Conservation (phyloP, 352 stramenopile genomes). For the Pelagophyceae sp. region DNA sequence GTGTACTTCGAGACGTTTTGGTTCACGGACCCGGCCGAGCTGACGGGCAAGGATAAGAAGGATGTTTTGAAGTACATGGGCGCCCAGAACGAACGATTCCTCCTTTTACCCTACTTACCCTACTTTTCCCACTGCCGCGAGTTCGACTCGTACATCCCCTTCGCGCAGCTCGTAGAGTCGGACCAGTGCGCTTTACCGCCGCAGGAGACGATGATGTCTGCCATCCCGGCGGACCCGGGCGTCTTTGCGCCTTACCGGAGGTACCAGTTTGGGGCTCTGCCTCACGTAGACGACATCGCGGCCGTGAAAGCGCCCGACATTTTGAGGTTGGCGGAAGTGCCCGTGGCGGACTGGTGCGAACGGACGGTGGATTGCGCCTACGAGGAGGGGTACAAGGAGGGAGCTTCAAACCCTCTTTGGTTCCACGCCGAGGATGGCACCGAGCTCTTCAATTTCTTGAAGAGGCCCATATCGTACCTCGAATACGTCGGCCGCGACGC, state of each 20-base stretch:
- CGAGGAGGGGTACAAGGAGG: slow-evolving; percentile 75
- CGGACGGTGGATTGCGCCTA: slow-evolving; percentile 73
- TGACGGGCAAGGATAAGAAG: background rate
- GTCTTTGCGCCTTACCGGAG: background rate
- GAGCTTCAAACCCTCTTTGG: slow-evolving; percentile 83
- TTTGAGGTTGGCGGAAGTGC: slow-evolving; percentile 55
- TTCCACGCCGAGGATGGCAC: slow-evolving; percentile 80
- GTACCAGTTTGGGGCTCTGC: slow-evolving; percentile 59
- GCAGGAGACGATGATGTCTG: slow-evolving; percentile 30
- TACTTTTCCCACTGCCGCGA: slow-evolving; percentile 90
- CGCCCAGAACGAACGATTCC: background rate
- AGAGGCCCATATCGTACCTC: slow-evolving; percentile 73
- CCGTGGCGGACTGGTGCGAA: slow-evolving; percentile 80
- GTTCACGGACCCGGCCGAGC: slow-evolving; percentile 25
- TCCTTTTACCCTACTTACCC: slow-evolving; percentile 81
- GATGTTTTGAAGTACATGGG: background rate
- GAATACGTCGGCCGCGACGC: slow-evolving; percentile 64
- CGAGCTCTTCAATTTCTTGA: slow-evolving; percentile 77
- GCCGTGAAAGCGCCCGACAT: slow-evolving; percentile 68
- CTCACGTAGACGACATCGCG: slow-evolving; percentile 85
- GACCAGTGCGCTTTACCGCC: slow-evolving; percentile 70
- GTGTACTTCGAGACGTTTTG: slow-evolving; percentile 90
- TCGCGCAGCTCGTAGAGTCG: slow-evolving; percentile 81
- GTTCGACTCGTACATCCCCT: slow-evolving; percentile 87
- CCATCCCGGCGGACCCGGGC: background rate